Conservation (phyloP, 1,284 basidiomycete species). For the Melampsora americana region DNA sequence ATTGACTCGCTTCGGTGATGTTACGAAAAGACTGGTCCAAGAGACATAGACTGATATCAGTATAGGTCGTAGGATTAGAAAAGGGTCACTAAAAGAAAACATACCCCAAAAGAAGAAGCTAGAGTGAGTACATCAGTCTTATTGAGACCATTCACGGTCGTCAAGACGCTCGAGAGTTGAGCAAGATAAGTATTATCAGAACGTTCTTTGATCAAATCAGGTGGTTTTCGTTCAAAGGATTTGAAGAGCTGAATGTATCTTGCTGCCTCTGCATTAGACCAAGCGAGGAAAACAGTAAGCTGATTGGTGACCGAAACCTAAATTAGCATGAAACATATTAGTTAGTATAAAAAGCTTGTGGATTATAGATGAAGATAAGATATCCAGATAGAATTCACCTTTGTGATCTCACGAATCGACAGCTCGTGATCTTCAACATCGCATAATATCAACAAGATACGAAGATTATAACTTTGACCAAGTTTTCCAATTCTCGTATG, state of each 20-base stretch:
- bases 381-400: conserved; percentile 57
- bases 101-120: conserved; percentile 83
- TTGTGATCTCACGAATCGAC: conserved; percentile 85
- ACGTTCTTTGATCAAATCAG: conserved; percentile 88
- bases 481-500: conserved; percentile 83
- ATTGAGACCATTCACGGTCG: conserved; percentile 87
- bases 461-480: conserved; percentile 72
- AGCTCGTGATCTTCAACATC: conserved; percentile 90
- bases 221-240: conserved; percentile 86
- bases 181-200: conserved; percentile 81
- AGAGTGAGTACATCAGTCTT: conserved; percentile 95
- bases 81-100: conserved; percentile 53
- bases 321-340: conserved; percentile 24
- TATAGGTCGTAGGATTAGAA: not conserved
- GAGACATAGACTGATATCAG: not conserved
- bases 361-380: not conserved
- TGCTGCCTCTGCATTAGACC: conserved; percentile 83
- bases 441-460: conserved; percentile 84
- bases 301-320: conserved; percentile 84
- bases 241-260: conserved; percentile 89
- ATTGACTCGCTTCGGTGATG: conserved; percentile 69
- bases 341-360: not conserved
- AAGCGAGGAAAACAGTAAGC: conserved; percentile 85
- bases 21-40: conserved; percentile 71
- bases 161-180: conserved; percentile 78